Percentiles rank a stretch among this genome's conserved stretches.
Evolutionary conservation across 2,329 filamentous ascomycete genomes (phyloP).

Genomic region (Pseudodiploospora longispora): DNA sequence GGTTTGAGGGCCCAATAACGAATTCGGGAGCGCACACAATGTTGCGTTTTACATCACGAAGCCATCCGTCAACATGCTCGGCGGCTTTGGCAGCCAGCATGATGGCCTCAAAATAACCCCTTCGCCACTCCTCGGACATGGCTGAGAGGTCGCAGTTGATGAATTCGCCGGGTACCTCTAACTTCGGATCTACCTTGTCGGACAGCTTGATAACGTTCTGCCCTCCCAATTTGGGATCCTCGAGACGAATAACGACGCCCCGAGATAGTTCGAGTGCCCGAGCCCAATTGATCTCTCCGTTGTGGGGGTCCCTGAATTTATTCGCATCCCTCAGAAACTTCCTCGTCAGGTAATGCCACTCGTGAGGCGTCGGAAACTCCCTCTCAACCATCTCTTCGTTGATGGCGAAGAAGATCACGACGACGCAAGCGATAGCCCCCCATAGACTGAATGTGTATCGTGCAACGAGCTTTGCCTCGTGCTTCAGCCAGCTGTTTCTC

Average conservation of each 20-base stretch:
- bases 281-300: slow-evolving; percentile 56
- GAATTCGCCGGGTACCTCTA: slow-evolving; percentile 60
- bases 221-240: slow-evolving; percentile 62
- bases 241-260: slow-evolving; percentile 56
- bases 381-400: slow-evolving; percentile 70
- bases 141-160: slow-evolving; percentile 60
- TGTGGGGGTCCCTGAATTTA: slow-evolving; percentile 46
- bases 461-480: slow-evolving; percentile 60
- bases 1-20: slow-evolving; percentile 77
- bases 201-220: slow-evolving; percentile 49
- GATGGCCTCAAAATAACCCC: slow-evolving; percentile 76
- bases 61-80: slow-evolving; percentile 74
- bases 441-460: slow-evolving; percentile 62
- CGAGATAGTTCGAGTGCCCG: slow-evolving; percentile 53
- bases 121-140: slow-evolving; percentile 76
- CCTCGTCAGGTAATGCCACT: slow-evolving; percentile 69
- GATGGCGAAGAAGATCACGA: slow-evolving; percentile 55
- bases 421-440: slow-evolving; percentile 51
- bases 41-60: slow-evolving; percentile 59
- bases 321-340: slow-evolving; percentile 59
- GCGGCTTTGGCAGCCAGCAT: slow-evolving; percentile 69
- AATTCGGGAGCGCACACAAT: slow-evolving; percentile 64
- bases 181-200: slow-evolving; percentile 52
- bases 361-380: slow-evolving; percentile 69
- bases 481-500: slow-evolving; percentile 59